Conservation (phyloP, 345 rosid genomes). For the Cardiospermum halicacabum region DNA sequence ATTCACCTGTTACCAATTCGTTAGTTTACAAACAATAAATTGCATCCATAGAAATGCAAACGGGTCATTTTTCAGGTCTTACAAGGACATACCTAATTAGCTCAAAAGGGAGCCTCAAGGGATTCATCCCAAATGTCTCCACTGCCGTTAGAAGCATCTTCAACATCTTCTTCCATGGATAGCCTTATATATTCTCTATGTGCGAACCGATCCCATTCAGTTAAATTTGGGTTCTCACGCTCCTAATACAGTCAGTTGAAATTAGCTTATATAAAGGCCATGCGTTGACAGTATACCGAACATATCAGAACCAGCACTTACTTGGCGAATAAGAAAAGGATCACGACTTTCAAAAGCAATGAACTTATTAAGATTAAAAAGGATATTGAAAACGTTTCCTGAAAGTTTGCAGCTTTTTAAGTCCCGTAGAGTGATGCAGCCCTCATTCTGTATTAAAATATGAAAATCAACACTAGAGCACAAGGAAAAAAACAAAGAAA, state of each 20-base stretch:
- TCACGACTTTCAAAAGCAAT: conserved; percentile 96
- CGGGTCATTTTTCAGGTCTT: neutral
- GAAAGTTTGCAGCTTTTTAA: conserved; percentile 82
- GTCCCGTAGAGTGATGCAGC: conserved; percentile 60
- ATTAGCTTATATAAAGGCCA: conserved; percentile 2
- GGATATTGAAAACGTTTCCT: conserved; percentile 83
- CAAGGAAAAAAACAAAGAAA: neutral
- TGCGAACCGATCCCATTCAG: conserved; percentile 98
- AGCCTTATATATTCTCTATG: conserved; percentile 96
- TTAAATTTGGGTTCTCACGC: conserved; percentile 90
- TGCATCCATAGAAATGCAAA: neutral
- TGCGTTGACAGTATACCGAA: neutral
- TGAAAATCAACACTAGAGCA: neutral
- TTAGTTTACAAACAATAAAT: neutral
- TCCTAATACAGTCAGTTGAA: conserved; percentile 41
- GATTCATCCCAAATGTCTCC: conserved; percentile 98
- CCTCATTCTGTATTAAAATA: conserved; percentile 55
- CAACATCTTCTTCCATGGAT: conserved; percentile 98
- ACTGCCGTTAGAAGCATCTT: conserved; percentile 96
- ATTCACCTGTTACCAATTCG: neutral
- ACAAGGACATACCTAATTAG: conserved; percentile 22
- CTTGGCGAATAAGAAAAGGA: conserved; percentile 97
- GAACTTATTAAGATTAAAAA: conserved; percentile 92
- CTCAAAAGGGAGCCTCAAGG: conserved; percentile 88
- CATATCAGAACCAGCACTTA: conserved; percentile 15